Evolutionary conservation across 2,329 filamentous ascomycete species (phyloP), one percentile per base, ranked within the genome.

Genomic region (Leptoxyphium fumago): DNA sequence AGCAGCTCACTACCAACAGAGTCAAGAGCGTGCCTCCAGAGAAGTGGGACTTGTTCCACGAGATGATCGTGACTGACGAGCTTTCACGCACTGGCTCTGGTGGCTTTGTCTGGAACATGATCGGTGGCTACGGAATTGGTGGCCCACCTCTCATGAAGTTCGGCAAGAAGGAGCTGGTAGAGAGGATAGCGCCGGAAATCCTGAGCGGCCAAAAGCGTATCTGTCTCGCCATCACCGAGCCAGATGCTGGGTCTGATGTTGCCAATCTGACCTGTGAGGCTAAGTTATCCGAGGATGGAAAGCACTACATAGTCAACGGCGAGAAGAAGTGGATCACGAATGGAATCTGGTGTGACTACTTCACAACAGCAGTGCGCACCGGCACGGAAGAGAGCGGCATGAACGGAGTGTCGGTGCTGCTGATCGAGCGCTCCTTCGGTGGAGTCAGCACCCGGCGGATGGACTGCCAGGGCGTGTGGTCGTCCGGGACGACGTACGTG

Each of bases 301-400:
- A 96, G 73, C 86, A 96, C 70, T 98, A 93, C 68, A 96, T 96
- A 54, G 91, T 98, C 67, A 98, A 96, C 60, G 91, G 91, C 44
- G 89, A 95, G 77, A 96, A 98, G 82, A 98, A 98, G 71, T 96
- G 91, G 89, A 96, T 96, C 65, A 96, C 89, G 58, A 98, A 98
- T 67, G 91, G 91, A 59, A 50, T 51, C 45, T 95, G 87, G 86
- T 77, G 74, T 49, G 91, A 98, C 65, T 98, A 96, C 71, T 96
- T 96, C 72, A 96, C 91, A 44, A 93, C 85, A 11, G 91, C 89
- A 21, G 91, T 98, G 34, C 82, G 91, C 48, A 98, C 91, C 6
- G 87, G 83, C 50, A 82, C 79, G 29, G 71, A 77, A 18, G 53
- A 50, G 39, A 53, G 57, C 38, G 91, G 91, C 53, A 96, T 95